Conservation (phyloP, 768 basidiomycete species). For the Amanita thiersii region DNA sequence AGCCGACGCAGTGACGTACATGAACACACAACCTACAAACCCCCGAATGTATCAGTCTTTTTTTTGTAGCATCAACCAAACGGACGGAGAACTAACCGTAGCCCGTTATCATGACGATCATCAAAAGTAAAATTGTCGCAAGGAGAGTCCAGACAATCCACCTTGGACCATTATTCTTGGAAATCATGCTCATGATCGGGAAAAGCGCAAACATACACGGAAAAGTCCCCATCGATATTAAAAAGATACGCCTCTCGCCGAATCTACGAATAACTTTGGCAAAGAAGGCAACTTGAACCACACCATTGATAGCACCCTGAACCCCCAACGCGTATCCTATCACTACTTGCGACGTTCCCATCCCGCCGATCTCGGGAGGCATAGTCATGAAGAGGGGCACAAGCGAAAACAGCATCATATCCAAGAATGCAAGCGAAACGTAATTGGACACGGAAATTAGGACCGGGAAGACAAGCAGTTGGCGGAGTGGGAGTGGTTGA, state of each 20-base stretch:
- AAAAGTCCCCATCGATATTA: slow-evolving; percentile 35
- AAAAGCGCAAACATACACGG: slow-evolving; percentile 49
- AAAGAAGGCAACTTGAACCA: slow-evolving; percentile 62
- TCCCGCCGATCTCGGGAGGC: slow-evolving; percentile 59
- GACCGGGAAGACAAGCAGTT: slow-evolving; percentile 43
- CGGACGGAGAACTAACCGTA: slow-evolving; percentile 37
- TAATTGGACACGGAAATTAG: slow-evolving; percentile 59
- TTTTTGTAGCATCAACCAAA: not conserved
- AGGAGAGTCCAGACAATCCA: slow-evolving; percentile 40
- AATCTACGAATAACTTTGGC: slow-evolving; percentile 47
- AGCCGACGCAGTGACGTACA: slow-evolving; percentile 57
- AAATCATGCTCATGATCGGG: slow-evolving; percentile 44
- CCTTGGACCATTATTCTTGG: no score
- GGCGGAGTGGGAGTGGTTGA: not conserved
- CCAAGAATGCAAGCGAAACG: slow-evolving; percentile 50
- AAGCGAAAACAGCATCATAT: slow-evolving; percentile 56
- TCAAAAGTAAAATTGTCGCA: slow-evolving; percentile 34
- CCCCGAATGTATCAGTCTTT: not conserved
- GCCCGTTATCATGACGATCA: slow-evolving; percentile 39
- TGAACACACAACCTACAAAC: slow-evolving; percentile 53
- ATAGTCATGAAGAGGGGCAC: slow-evolving; percentile 68
- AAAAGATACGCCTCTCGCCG: slow-evolving; percentile 56
- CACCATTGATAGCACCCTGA: slow-evolving; percentile 55
- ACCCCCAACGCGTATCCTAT: slow-evolving; percentile 60
- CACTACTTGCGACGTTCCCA: slow-evolving; percentile 51